Conservation (phyloP, 2,329 filamentous ascomycete genomes). For the Trichophyton verrucosum region DNA sequence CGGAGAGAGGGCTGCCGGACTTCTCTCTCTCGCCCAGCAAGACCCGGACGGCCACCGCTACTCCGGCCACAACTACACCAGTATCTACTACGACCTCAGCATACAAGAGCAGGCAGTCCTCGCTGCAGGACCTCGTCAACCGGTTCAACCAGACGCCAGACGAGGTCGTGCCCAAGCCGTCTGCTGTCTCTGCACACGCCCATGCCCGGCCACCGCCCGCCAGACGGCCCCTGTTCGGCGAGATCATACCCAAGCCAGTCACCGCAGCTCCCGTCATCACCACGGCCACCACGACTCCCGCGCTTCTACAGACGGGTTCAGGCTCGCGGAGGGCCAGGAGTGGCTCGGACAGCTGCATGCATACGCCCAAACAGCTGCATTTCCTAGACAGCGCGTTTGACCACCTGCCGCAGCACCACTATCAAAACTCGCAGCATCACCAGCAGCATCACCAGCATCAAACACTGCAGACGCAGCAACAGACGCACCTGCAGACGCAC, state of each 20-base stretch:
- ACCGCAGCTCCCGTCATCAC: slow-evolving; percentile 15
- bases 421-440: background rate
- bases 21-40: slow-evolving; percentile 10
- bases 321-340: slow-evolving; percentile 39
- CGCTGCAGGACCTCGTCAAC: slow-evolving; percentile 68
- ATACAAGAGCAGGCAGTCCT: slow-evolving; percentile 41
- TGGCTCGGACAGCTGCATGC: slow-evolving; percentile 59
- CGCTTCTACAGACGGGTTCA: slow-evolving; percentile 36
- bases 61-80: slow-evolving; percentile 13
- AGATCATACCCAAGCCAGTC: slow-evolving; percentile 47
- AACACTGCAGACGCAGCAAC: background rate
- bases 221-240: slow-evolving; percentile 59
- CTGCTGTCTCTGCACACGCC: slow-evolving; percentile 14
- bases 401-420: background rate
- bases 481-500: background rate
- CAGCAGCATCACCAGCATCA: too few species aligned
- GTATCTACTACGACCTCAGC: slow-evolving; percentile 9
- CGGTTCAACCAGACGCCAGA: slow-evolving; percentile 57
- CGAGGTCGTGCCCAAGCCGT: slow-evolving; percentile 29
- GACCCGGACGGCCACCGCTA: slow-evolving; percentile 4
- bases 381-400: background rate
- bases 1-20: background rate
- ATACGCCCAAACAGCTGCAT: slow-evolving; percentile 30
- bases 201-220: slow-evolving; percentile 15
- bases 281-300: background rate